Evolutionary conservation across 2,329 filamentous ascomycete species (phyloP).

Genomic region (Aspergillus proliferans): DNA sequence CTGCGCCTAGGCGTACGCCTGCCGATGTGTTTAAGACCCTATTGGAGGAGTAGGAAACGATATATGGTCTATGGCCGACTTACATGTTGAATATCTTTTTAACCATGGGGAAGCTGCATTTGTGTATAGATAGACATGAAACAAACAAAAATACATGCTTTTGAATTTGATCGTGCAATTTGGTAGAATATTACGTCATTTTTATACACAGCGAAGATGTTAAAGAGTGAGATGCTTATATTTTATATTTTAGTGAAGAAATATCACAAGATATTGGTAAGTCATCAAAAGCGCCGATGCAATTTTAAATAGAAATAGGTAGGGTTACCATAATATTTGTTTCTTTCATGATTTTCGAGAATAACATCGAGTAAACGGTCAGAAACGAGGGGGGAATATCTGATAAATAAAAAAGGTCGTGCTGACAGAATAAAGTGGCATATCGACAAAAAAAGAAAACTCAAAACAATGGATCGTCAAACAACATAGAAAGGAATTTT

Average conservation of each 20-base stretch:
- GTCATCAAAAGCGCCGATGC: not conserved
- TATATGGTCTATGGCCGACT: not conserved
- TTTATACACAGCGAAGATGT: not conserved
- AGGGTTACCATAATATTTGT: not conserved
- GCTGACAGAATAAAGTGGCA: not conserved
- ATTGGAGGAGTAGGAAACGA: slow-evolving; percentile 5
- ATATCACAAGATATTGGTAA: not conserved
- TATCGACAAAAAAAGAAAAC: not conserved
- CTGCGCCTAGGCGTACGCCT: slow-evolving; percentile 22
- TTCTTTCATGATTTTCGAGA: not conserved
- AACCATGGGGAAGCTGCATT: too few species aligned
- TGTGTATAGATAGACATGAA: too few species aligned
- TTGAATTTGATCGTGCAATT: too few species aligned
- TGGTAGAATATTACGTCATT: too few species aligned
- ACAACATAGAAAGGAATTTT: slow-evolving; percentile 9
- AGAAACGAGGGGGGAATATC: not conserved
- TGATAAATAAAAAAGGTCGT: not conserved
- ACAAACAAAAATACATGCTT: too few species aligned
- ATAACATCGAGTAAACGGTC: too few species aligned
- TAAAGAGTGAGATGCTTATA: not conserved
- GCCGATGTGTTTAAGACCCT: slow-evolving; percentile 15
- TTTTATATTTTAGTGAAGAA: not conserved
- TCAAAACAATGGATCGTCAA: not conserved
- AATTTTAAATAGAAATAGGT: not conserved
- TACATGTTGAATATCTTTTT: too few species aligned